Base-by-base conservation (phyloP, 2,329 filamentous ascomycete genomes). In the Cryphonectria parasitica region DNA sequence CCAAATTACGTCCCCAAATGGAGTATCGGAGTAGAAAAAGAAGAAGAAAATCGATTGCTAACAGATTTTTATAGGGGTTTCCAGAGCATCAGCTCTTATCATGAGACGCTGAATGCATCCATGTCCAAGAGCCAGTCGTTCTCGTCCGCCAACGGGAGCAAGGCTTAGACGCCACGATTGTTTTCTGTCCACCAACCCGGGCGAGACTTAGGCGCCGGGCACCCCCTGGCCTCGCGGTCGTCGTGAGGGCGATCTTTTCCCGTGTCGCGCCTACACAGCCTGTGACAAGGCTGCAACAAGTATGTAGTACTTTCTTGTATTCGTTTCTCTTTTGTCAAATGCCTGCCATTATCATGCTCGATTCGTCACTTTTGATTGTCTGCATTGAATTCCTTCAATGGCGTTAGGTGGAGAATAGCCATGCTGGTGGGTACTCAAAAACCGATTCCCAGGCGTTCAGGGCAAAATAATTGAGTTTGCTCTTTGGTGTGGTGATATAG, bases 81-180 rank as follows among this genome's bases (percentile, higher is more conserved):
- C 74, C 89, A 90, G 77, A 90, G 86, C 73, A 91, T 91, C 66
- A 87, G 88, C 41, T 85, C 88, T 0, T 91, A 88, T 72, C 89
- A 91, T 74, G 86, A 88, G 54, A 85, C 85, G 0, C 83, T 86
- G 34, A 71, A 72, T 19, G 69, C 71, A 19, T 70, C 71, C n/a
- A 52, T 72, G 66, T 66, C 69, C 34, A 71, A 71, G 69, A 71
- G 71, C 54, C 72, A 67, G 41, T 69, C 72, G 6, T 73, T 72
- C 63, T 66, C 64, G 39, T 73, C 71, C 34, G 58, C 66, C 28
- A 69, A 68, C 22, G 61, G 68, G 49, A 67, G 58, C 65, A 70
- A 69, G 39, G 31, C 66, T 25, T 72, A 71, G 49, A 31, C 13
- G 54, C 43, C 4, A 19, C 41, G 15, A 28, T 34, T 31, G 61